Percentiles rank a stretch among this genome's conserved stretches.
Evolutionary conservation across 106 monocot species (phyloP).

Genomic region (Gastrodia elata): DNA sequence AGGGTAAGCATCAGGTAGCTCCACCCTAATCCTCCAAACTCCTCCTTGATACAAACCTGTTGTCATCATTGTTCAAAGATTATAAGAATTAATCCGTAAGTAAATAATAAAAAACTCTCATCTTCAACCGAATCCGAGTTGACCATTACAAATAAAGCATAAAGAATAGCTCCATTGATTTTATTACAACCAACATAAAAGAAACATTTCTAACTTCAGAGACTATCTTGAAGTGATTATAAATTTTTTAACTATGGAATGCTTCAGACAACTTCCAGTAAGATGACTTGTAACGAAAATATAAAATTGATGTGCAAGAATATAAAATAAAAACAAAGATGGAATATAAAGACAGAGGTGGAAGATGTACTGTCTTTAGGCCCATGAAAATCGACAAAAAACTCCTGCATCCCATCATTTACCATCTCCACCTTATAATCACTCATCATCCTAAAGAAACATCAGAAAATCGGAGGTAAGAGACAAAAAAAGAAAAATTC

Average conservation of each 20-base stretch:
- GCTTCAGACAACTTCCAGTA: neutral
- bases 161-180: neutral
- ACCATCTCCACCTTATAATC: constrained; percentile 99
- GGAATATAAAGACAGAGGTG: neutral
- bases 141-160: neutral
- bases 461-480: neutral
- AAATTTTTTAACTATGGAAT: neutral
- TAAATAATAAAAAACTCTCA: too few relatives aligned
- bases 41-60: constrained; percentile 68
- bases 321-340: neutral
- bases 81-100: too few relatives aligned
- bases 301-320: neutral
- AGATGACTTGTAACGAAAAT: neutral
- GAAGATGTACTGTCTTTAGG: constrained; percentile 62
- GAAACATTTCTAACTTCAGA: too few relatives aligned
- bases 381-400: constrained; percentile 80
- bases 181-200: neutral
- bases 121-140: too few relatives aligned
- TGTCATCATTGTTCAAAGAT: neutral
- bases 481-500: neutral
- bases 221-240: neutral
- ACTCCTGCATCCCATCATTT: constrained; percentile 97
- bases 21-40: constrained; percentile 73
- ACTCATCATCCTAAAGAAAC: constrained; percentile 87
- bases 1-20: constrained; percentile 74